Evolutionary conservation across 345 rosid genomes (phyloP).

Genomic region (Rubroshorea leprosula): DNA sequence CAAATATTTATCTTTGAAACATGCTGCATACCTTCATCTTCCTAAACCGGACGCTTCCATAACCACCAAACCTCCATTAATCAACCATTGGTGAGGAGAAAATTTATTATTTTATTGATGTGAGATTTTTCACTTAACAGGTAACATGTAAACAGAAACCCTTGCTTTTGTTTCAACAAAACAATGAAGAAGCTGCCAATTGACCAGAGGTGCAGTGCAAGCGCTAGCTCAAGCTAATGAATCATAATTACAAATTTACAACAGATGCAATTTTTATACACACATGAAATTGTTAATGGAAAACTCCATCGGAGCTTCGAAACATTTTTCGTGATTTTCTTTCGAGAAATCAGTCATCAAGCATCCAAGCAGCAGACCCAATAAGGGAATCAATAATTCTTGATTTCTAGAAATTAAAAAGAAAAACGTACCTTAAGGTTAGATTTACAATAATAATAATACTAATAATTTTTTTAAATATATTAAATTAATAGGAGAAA

Average conservation of each 20-base stretch:
- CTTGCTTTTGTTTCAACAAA: too few relatives aligned
- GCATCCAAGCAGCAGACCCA: conserved; percentile 44
- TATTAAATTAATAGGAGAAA: too few relatives aligned
- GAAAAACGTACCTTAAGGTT: too few relatives aligned
- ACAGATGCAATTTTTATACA: not conserved
- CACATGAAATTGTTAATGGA: not conserved
- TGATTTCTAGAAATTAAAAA: conserved; percentile 32
- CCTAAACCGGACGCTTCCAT: conserved; percentile 25
- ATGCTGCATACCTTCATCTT: conserved; percentile 8
- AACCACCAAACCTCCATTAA: conserved; percentile 48
- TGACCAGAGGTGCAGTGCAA: conserved; percentile 17
- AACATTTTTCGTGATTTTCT: conserved; percentile 25
- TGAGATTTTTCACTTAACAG: too few relatives aligned
- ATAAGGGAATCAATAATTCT: conserved; percentile 39
- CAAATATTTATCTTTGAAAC: too few relatives aligned
- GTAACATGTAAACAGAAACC: conserved; percentile 22
- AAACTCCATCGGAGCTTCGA: conserved; percentile 24
- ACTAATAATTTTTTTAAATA: too few relatives aligned
- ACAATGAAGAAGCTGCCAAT: conserved; percentile 32
- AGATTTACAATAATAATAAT: too few relatives aligned
- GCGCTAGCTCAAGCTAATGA: conserved; percentile 13
- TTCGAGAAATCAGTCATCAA: conserved; percentile 33
- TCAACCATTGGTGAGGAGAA: conserved; percentile 49
- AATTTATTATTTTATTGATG: conserved; percentile 9
- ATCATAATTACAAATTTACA: not conserved